Evolutionary conservation across 208 protist species (phyloP).

Genomic region (Wallacemonas sp.): DNA sequence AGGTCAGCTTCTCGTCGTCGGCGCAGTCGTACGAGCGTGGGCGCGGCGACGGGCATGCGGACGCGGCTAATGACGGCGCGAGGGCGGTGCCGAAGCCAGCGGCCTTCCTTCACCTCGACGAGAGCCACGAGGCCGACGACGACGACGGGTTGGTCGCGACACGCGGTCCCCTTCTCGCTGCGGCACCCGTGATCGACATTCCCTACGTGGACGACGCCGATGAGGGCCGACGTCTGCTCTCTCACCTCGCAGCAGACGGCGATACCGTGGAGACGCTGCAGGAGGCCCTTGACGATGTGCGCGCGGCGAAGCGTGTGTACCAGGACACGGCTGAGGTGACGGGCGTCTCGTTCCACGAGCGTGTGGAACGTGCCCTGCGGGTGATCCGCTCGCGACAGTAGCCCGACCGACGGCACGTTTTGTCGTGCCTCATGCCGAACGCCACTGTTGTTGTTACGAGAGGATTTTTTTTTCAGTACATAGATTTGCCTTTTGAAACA

Average conservation of each 20-base stretch:
- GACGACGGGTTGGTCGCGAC: neutral
- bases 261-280: neutral
- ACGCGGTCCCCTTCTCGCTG: neutral
- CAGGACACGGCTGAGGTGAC: neutral
- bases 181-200: neutral
- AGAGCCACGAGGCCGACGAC: neutral
- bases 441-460: too few species aligned
- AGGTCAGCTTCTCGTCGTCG: neutral
- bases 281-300: neutral
- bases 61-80: neutral
- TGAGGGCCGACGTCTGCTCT: neutral
- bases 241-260: neutral
- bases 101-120: slow-evolving; percentile 4
- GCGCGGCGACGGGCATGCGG: neutral
- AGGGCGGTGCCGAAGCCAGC: neutral
- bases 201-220: slow-evolving; percentile 1
- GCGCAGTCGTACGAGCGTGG: neutral
- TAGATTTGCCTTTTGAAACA: too few species aligned
- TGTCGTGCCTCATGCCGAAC: too few species aligned
- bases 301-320: neutral
- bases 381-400: neutral
- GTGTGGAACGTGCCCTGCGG: slow-evolving; percentile 3
- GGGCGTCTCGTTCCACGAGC: neutral
- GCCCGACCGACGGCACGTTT: too few species aligned
- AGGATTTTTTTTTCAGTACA: too few species aligned